Conservation (phyloP, 805 yeast species). For the Saturnispora quitensis region DNA sequence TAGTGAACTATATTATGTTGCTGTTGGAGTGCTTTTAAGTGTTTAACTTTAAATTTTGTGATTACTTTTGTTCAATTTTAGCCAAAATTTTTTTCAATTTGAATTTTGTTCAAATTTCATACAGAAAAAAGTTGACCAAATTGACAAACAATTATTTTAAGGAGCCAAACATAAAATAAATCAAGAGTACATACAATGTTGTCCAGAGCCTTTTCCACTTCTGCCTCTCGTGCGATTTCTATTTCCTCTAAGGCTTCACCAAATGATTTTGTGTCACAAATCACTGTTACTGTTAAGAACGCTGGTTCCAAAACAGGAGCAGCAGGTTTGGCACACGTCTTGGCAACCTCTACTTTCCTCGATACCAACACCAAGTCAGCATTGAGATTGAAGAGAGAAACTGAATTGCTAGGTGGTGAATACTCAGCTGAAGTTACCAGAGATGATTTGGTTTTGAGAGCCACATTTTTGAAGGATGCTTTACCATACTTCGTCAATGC, state of each 20-base stretch:
- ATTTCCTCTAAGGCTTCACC: conserved; percentile 33
- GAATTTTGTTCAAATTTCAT: background rate
- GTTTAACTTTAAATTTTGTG: too few relatives aligned
- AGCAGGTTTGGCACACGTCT: conserved; percentile 80
- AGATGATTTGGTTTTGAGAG: conserved; percentile 72
- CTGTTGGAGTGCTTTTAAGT: background rate
- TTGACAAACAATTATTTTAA: background rate
- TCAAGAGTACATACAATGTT: conserved; percentile 17
- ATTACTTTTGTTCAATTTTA: too few relatives aligned
- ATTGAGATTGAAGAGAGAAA: conserved; percentile 86
- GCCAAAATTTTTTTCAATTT: background rate
- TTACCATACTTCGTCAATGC: conserved; percentile 89
- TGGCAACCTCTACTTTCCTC: conserved; percentile 76
- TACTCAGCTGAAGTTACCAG: conserved; percentile 65
- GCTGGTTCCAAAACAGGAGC: conserved; percentile 73
- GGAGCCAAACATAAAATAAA: background rate
- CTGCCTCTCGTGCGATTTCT: conserved; percentile 38
- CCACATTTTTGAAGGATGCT: conserved; percentile 77
- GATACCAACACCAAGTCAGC: conserved; percentile 80
- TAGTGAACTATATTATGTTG: background rate
- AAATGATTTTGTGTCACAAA: conserved; percentile 58
- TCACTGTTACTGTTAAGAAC: conserved; percentile 68
- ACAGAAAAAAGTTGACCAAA: background rate
- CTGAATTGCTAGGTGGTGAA: conserved; percentile 86
- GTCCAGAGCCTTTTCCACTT: conserved; percentile 30